A percentile compares a stretch with the other conserved stretches of the same genome.
These are phyloP conservation scores for Cornus kousa DNA, from an alignment of 148 eudicot species.

Conservation along the genomic window DNA sequence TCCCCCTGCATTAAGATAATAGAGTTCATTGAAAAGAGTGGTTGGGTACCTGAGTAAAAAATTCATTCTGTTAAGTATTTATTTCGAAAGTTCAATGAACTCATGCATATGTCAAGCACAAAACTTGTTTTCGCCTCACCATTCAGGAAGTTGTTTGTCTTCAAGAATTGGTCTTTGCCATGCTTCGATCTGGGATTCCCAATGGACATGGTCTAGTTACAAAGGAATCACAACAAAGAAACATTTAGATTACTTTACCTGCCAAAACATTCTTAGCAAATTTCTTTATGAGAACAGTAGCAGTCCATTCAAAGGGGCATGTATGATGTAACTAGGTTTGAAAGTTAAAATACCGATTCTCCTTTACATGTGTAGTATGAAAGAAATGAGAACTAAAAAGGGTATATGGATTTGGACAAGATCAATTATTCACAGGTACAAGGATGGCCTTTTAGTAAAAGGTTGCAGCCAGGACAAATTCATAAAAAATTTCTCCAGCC, in stretches of 20 bases:
- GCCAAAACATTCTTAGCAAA: neutral
- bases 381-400: neutral
- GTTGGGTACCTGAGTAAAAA: constrained; percentile 19
- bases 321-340: neutral
- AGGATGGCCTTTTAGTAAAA: neutral
- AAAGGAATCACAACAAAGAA: neutral
- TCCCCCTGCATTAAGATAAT: constrained; percentile 25
- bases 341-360: neutral
- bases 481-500: neutral
- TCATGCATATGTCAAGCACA: neutral
- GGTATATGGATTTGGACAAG: neutral
- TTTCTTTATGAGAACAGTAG: neutral
- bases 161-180: constrained; percentile 87
- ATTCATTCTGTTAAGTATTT: neutral
- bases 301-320: neutral
- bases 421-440: neutral
- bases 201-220: constrained; percentile 17
- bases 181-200: constrained; percentile 94
- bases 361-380: neutral
- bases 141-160: constrained; percentile 83
- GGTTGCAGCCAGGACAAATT: neutral
- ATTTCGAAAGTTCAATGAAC: neutral
- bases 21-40: constrained; percentile 28
- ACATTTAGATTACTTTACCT: neutral
- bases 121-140: constrained; percentile 36